These are phyloP conservation scores for Floccularia luteovirens DNA, from an alignment of 768 basidiomycete genomes.

Conservation along the genomic window DNA sequence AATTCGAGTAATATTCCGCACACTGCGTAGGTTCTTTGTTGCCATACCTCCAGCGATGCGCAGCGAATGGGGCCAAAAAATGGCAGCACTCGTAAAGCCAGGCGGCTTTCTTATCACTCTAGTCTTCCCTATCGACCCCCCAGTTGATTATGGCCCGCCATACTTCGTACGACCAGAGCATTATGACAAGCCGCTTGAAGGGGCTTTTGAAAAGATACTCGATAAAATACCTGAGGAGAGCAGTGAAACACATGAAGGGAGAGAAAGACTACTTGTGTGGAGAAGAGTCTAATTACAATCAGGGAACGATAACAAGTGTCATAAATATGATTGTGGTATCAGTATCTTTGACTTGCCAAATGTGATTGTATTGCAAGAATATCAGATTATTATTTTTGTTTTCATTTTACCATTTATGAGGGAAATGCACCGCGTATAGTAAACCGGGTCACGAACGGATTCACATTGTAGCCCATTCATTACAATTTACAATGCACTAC, in stretches of 20 bases:
- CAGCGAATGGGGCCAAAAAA: constrained; percentile 48
- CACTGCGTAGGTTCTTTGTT: constrained; percentile 54
- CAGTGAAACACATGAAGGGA: constrained; percentile 30
- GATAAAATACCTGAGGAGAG: constrained; percentile 43
- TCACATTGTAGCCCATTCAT: no score
- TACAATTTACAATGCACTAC: no score
- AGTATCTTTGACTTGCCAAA: no score
- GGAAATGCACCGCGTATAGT: no score
- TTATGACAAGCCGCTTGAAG: constrained; percentile 41
- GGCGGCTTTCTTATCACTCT: constrained; percentile 59
- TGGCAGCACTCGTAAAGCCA: constrained; percentile 45
- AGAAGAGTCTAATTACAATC: constrained; percentile 16
- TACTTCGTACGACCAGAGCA: constrained; percentile 52
- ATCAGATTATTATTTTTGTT: no score
- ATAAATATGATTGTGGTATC: no score
- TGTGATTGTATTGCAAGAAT: no score
- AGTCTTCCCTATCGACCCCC: constrained; percentile 45
- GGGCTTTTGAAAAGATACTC: constrained; percentile 44
- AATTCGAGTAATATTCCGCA: background rate
- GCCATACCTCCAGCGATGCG: constrained; percentile 54
- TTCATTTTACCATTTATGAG: no score
- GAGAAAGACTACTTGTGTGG: constrained; percentile 51
- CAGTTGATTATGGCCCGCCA: constrained; percentile 47
- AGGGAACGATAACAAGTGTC: no score
- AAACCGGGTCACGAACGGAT: no score